Base-by-base conservation (phyloP, 352 stramenopile species). In the Pythium rhizo-oryzae region DNA sequence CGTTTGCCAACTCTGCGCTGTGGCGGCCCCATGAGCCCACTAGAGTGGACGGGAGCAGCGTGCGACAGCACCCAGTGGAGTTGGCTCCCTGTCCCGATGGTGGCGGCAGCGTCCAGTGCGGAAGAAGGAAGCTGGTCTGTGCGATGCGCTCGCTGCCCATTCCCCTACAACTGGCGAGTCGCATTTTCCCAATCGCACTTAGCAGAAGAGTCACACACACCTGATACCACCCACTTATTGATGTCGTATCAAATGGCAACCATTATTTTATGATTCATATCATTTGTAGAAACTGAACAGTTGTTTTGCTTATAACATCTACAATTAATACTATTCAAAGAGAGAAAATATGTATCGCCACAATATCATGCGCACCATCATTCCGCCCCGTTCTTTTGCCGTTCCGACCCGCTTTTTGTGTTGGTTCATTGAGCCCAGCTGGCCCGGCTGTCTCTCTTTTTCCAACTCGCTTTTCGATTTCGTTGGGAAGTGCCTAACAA, bases 181-280 rank as follows among this genome's bases (percentile, higher is more conserved):
- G 49, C 49, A 12, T 47, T 47, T 54, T 33, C 21, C 7, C 21
- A 46, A 46, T 59, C 52, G 52, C 18, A 59, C 30, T 44, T 44
- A 46, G 52, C 44, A 28, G 52, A 59, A 59, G 52, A 46, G 52
- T 24, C 52, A 25, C 52, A 59, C 52, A 59, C 52, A 47, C 41
- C 41, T 47, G 41, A 47, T 47, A 19, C 41, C 41, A 47, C 18
- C 41, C 41, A 47, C 41, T 21, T 47, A 33, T 47, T 1, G 4
- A 47, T n/a, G 41, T 37, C 0, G 33, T n/a, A 37, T 54, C 1
- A 54, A n/a, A 8, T n/a, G 23, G 37, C 37, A 9, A 15, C 16
- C 19, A 54, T 33, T 24, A 21, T 37, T 21, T 54, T 19, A 54
- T 54, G 8, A 6, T 37, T 4, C 11, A n/a, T 54, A 15, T 43